phyloP scores from a whole-genome alignment of 2,329 filamentous ascomycete genomes.

The Cryphonectria nitschkei region DNA sequence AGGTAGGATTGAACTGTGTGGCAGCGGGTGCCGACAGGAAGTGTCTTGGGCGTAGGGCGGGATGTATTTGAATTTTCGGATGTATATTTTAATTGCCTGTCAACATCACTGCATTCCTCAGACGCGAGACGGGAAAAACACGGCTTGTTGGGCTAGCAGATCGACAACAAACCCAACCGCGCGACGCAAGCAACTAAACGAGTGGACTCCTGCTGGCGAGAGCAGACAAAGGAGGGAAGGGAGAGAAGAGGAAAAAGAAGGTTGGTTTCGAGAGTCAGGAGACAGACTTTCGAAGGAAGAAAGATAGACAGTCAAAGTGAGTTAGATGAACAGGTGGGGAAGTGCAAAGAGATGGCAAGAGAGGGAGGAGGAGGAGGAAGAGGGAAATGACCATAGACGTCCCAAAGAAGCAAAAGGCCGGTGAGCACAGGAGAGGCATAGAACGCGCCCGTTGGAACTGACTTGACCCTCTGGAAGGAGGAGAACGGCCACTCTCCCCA shows the following conservation, averaged over 20 bases:
- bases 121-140: slow-evolving; percentile 12
- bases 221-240: background rate
- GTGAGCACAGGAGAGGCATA: slow-evolving; percentile 8
- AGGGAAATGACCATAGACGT: slow-evolving; percentile 20
- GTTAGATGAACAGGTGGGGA: slow-evolving; percentile 10
- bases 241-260: background rate
- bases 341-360: no score
- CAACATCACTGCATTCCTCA: slow-evolving; percentile 25
- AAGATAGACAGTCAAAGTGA: slow-evolving; percentile 9
- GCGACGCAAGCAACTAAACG: slow-evolving; percentile 17
- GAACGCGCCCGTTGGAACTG: slow-evolving; percentile 3
- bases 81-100: slow-evolving; percentile 18
- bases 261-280: slow-evolving; percentile 6
- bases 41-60: slow-evolving; percentile 20
- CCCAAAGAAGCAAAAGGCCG: slow-evolving; percentile 7
- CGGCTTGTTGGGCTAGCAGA: background rate
- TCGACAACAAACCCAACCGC: slow-evolving; percentile 14
- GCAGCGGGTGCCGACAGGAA: background rate
- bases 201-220: slow-evolving; percentile 22
- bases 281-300: slow-evolving; percentile 9
- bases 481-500: slow-evolving; percentile 9
- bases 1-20: background rate
- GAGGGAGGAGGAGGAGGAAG: slow-evolving; percentile 1
- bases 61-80: slow-evolving; percentile 15
- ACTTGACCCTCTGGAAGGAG: slow-evolving; percentile 13